Percentiles rank a stretch among this genome's conserved stretches.
Conservation (phyloP, 352 stramenopile species). For the Plasmopara viticola region DNA sequence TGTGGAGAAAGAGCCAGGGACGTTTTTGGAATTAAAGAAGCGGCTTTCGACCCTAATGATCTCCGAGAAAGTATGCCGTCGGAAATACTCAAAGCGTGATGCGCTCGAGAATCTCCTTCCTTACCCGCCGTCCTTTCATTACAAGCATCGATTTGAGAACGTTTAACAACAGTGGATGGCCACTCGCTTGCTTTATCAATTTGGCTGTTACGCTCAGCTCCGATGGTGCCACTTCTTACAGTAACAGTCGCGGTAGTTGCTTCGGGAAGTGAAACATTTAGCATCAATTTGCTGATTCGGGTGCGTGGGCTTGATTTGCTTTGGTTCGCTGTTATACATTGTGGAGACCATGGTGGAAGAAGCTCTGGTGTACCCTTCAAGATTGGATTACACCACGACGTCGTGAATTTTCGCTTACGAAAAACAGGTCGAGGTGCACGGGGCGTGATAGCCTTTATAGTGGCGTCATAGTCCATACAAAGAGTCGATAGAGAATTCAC, state of each 20-base stretch:
- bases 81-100: background rate
- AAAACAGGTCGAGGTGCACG: constrained; percentile 39
- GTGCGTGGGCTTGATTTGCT: constrained; percentile 5
- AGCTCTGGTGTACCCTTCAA: constrained; percentile 4
- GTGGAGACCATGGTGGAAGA: constrained; percentile 4
- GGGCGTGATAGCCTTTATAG: constrained; percentile 52
- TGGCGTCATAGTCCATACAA: constrained; percentile 66
- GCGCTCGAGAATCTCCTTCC: background rate
- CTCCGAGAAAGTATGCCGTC: background rate
- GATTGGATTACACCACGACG: constrained; percentile 78
- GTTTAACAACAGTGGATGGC: background rate
- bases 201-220: background rate
- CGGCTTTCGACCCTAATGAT: background rate
- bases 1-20: background rate
- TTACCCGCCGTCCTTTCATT: background rate
- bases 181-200: background rate
- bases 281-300: constrained; percentile 1
- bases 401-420: constrained; percentile 46
- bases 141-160: background rate
- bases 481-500: constrained; percentile 42
- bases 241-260: background rate
- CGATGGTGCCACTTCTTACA: background rate
- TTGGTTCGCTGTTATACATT: constrained; percentile 1
- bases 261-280: background rate
- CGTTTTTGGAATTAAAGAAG: background rate